phyloP scores from a whole-genome alignment of 495 filamentous ascomycete genomes.

The Aspergillus cristatus region DNA sequence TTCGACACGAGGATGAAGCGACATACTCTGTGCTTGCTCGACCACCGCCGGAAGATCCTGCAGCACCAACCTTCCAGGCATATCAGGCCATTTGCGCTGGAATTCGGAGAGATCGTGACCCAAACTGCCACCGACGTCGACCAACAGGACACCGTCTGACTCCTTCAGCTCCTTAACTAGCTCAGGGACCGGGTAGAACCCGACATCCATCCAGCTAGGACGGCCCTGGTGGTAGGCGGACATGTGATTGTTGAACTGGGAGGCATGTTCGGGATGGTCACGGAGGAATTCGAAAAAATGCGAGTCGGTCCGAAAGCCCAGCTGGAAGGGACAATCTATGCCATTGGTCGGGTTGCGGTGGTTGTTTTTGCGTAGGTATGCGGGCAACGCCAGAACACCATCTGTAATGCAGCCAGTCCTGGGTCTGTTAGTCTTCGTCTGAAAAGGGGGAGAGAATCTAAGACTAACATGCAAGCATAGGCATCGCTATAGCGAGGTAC shows the following conservation, averaged over 20 bases:
- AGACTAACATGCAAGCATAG: too few relatives aligned
- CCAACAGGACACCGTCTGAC: slow-evolving; percentile 16
- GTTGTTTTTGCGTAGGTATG: slow-evolving; percentile 18
- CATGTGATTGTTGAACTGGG: slow-evolving; percentile 47
- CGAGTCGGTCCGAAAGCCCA: slow-evolving; percentile 19
- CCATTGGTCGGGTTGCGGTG: slow-evolving; percentile 24
- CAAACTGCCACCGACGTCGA: slow-evolving; percentile 26
- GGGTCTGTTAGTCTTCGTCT: slow-evolving; percentile 2
- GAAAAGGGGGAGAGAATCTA: too few relatives aligned
- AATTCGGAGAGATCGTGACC: slow-evolving; percentile 30
- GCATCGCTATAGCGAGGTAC: slow-evolving; percentile 25
- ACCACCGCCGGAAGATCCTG: slow-evolving; percentile 24
- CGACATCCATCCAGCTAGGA: slow-evolving; percentile 41
- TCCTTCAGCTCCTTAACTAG: slow-evolving; percentile 14
- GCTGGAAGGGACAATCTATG: slow-evolving; percentile 21
- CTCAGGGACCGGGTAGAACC: slow-evolving; percentile 34
- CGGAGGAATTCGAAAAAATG: slow-evolving; percentile 33
- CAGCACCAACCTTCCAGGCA: slow-evolving; percentile 21
- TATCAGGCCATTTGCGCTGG: slow-evolving; percentile 13
- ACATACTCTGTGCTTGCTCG: slow-evolving; percentile 1
- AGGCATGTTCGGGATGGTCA: too few relatives aligned
- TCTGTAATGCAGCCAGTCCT: slow-evolving; percentile 24
- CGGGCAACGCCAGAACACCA: slow-evolving; percentile 21
- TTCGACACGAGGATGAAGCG: slow-evolving; percentile 19
- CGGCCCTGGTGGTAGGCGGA: slow-evolving; percentile 38